A percentile compares a stretch with the other conserved stretches of the same genome.
phyloP scores from a whole-genome alignment of 2,329 filamentous ascomycete genomes.

The Nectriaceae sp. region DNA sequence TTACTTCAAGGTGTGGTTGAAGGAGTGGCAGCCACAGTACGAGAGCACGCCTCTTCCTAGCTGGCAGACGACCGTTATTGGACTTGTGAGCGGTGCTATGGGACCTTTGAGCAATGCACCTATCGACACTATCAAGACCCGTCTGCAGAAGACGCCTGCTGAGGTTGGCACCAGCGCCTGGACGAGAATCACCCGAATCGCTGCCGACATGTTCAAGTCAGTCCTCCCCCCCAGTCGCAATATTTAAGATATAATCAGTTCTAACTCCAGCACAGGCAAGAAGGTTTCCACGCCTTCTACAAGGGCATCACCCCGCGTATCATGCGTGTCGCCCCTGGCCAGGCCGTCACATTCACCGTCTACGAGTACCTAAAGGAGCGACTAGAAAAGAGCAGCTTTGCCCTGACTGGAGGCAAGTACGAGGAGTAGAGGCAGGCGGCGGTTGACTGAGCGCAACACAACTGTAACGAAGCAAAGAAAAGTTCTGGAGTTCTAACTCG shows the following conservation, averaged over 20 bases:
- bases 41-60: slow-evolving; percentile 68
- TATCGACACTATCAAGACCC: slow-evolving; percentile 98
- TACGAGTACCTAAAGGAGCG: slow-evolving; percentile 77
- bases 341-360: slow-evolving; percentile 77
- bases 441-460: too few species aligned
- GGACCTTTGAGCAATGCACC: slow-evolving; percentile 95
- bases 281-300: slow-evolving; percentile 94
- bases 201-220: slow-evolving; percentile 80
- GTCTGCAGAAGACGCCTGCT: slow-evolving; percentile 86
- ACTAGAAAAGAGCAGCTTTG: slow-evolving; percentile 65
- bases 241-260: slow-evolving; percentile 14
- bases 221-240: slow-evolving; percentile 25
- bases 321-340: slow-evolving; percentile 95
- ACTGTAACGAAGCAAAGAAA: slow-evolving; percentile 1
- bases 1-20: slow-evolving; percentile 82
- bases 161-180: slow-evolving; percentile 79
- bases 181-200: slow-evolving; percentile 75
- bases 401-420: slow-evolving; percentile 63
- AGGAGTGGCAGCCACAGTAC: slow-evolving; percentile 71
- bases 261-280: too few species aligned
- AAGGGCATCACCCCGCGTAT: slow-evolving; percentile 98
- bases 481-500: slow-evolving; percentile 16
- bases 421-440: slow-evolving; percentile 56
- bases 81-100: slow-evolving; percentile 89
- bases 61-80: slow-evolving; percentile 90